These are phyloP conservation scores for Medicago ruthenica DNA, from an alignment of 306 rosid species.

Conservation along the genomic window DNA sequence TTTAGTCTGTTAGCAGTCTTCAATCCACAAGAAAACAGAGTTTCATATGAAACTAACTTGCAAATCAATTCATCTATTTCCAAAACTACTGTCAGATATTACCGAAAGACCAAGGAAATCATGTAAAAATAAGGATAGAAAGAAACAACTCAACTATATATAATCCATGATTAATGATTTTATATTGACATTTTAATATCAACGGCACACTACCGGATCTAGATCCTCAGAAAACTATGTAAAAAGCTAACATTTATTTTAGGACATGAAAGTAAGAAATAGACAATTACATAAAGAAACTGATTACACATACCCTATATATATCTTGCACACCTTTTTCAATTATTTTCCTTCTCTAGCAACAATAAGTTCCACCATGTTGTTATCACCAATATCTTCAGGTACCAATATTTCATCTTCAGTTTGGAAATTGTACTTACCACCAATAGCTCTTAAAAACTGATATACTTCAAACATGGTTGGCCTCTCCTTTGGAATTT, in stretches of 20 bases:
- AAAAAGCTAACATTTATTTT: slow-evolving; percentile 40
- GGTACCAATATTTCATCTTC: too few relatives aligned
- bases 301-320: slow-evolving; percentile 37
- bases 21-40: too few relatives aligned
- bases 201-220: slow-evolving; percentile 40
- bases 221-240: slow-evolving; percentile 41
- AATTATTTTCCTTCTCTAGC: too few relatives aligned
- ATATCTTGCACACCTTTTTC: slow-evolving; percentile 43
- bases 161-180: too few relatives aligned
- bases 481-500: slow-evolving; percentile 82
- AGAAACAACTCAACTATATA: slow-evolving; percentile 27
- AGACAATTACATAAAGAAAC: slow-evolving; percentile 41
- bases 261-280: slow-evolving; percentile 31
- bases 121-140: slow-evolving; percentile 17
- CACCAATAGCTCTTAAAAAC: slow-evolving; percentile 83
- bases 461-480: slow-evolving; percentile 97
- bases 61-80: too few relatives aligned
- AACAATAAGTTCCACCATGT: too few relatives aligned
- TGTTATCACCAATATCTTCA: too few relatives aligned
- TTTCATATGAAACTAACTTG: too few relatives aligned
- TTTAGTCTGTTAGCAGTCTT: too few relatives aligned
- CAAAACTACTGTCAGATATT: not conserved
- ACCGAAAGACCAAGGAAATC: too few relatives aligned
- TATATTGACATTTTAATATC: slow-evolving; percentile 24
- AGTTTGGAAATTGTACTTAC: slow-evolving; percentile 72